Percentiles rank a stretch among this genome's conserved stretches.
Evolutionary conservation across 1,284 basidiomycete genomes (phyloP).

Genomic region (Boletus chippewaensis): DNA sequence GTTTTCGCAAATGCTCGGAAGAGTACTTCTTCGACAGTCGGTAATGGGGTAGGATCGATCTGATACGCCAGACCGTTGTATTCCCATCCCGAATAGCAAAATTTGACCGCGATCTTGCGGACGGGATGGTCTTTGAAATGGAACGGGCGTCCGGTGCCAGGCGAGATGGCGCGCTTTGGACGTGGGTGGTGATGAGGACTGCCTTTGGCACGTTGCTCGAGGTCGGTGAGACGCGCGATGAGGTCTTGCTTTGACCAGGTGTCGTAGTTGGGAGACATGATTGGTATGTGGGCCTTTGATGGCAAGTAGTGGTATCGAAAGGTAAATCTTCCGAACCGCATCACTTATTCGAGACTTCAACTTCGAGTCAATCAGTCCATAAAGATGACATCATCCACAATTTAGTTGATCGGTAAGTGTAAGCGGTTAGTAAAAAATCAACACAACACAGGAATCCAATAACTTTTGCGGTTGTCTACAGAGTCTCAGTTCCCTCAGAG

Average conservation of each 20-base stretch:
- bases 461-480: too few species aligned
- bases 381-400: too few species aligned
- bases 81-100: constrained; percentile 88
- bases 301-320: constrained; percentile 28
- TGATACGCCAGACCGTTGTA: constrained; percentile 91
- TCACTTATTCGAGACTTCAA: not conserved
- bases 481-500: too few species aligned
- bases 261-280: constrained; percentile 41
- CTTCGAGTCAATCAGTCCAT: too few species aligned
- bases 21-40: constrained; percentile 88
- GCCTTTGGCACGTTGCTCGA: constrained; percentile 36
- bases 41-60: constrained; percentile 57
- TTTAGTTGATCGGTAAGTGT: too few species aligned
- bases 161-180: constrained; percentile 5
- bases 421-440: too few species aligned
- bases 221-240: constrained; percentile 50
- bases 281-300: constrained; percentile 24
- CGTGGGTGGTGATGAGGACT: constrained; percentile 4
- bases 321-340: constrained; percentile 25
- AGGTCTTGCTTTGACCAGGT: constrained; percentile 63
- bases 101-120: constrained; percentile 88
- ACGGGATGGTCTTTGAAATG: constrained; percentile 64
- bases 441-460: too few species aligned
- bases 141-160: constrained; percentile 36
- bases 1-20: constrained; percentile 77